Evolutionary conservation across 305 asterid species (phyloP).

Genomic region (Rubia peregrina): DNA sequence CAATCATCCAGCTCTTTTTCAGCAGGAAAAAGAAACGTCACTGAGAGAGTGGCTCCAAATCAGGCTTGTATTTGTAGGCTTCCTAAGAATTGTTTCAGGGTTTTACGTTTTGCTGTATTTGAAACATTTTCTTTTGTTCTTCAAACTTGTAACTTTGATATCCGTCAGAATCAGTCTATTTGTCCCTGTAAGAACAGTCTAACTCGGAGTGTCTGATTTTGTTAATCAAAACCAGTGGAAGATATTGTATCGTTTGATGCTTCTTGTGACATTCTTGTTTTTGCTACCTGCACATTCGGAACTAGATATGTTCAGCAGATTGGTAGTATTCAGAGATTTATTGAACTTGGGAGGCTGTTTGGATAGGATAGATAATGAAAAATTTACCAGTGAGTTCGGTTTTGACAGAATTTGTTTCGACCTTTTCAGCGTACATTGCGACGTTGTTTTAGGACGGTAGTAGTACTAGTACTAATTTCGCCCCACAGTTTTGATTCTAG

Average conservation of each 20-base stretch:
- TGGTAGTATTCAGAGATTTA: too few relatives aligned
- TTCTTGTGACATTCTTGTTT: neutral
- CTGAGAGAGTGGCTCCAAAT: slow-evolving; percentile 24
- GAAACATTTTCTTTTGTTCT: slow-evolving; percentile 1
- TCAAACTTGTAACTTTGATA: neutral
- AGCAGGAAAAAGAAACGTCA: slow-evolving; percentile 11
- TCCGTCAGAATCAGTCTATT: slow-evolving; percentile 7
- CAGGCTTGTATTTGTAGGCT: slow-evolving; percentile 24
- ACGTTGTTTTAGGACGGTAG: too few relatives aligned
- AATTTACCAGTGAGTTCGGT: neutral
- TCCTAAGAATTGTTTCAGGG: neutral
- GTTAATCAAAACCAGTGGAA: neutral
- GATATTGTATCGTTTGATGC: neutral
- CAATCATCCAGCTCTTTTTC: slow-evolving; percentile 9
- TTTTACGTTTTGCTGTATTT: slow-evolving; percentile 6
- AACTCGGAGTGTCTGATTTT: slow-evolving; percentile 2
- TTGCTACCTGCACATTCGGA: neutral
- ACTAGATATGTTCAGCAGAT: too few relatives aligned
- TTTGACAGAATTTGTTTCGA: neutral
- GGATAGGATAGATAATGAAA: neutral
- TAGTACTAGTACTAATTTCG: too few relatives aligned
- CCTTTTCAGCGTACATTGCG: neutral
- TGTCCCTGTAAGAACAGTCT: slow-evolving; percentile 9
- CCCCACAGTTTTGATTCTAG: too few relatives aligned
- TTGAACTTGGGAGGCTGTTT: too few relatives aligned